Evolutionary conservation across 202 grass and related monocot genomes (phyloP), one percentile per base, ranked within the genome.

Genomic region (Zoysia matrella): DNA sequence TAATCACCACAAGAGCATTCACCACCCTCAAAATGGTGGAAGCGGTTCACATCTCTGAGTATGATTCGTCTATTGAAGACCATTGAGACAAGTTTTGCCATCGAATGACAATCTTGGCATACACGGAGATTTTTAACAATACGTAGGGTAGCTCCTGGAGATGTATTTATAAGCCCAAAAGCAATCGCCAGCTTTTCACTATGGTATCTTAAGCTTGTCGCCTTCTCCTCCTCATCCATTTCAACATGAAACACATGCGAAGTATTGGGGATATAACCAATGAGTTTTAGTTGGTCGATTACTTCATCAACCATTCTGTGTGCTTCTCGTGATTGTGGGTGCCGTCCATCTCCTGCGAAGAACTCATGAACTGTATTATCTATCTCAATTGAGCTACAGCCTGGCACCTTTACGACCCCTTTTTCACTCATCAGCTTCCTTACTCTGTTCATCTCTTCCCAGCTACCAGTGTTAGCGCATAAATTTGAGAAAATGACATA

Each of bases 331-430:
- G 89, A 94, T 73, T 89, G 79, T 51, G 89, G 82, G 66, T 91
- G 87, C 69, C 80, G 87, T 55, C 89, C 92, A 76, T 94, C 92
- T 79, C 92, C 92, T 47, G 92, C 82, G 67, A 94, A 94, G 78
- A 94, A 94, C 65, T 94, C 92, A 13, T 94, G 92, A 66, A 94
- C 89, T 6, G 16, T 83, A 60, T 85, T 91, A 36, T 91, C 61
- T 84, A 89, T 81, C 87, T 94, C 92, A 18, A 91, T 91, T 73
- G 92, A 94, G 82, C 92, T 94, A 47, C 89, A 94, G 11, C 92
- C 89, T 8, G 92, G 89, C 75, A 94, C 89, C 87, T 94, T 94
- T 55, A 87, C 86, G 36, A 83, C 86, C 36, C 87, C 84, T 15
- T 86, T 85, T 53, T 94, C 92, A 60, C 22, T 80, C 87, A 94